Conservation (phyloP, 768 basidiomycete species). For the Lactifluus subvellereus region DNA sequence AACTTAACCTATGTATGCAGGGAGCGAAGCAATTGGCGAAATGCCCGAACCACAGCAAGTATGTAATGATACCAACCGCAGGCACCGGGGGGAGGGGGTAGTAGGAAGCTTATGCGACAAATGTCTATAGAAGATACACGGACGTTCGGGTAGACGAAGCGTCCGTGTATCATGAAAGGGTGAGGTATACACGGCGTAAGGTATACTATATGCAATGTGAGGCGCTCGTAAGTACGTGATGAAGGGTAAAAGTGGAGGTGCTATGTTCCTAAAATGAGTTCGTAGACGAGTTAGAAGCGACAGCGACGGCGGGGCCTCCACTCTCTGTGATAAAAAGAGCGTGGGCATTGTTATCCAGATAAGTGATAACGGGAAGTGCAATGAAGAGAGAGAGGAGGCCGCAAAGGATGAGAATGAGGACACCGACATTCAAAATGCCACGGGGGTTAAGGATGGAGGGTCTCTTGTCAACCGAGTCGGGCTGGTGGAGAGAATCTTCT, state of each 20-base stretch:
- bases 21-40: neutral
- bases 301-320: constrained; percentile 66
- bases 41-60: neutral
- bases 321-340: constrained; percentile 41
- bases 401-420: constrained; percentile 55
- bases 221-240: constrained; percentile 18
- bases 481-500: constrained; percentile 74
- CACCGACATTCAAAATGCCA: constrained; percentile 62
- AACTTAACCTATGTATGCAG: constrained; percentile 5
- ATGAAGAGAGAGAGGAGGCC: constrained; percentile 71
- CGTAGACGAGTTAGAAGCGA: constrained; percentile 26
- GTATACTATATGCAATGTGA: constrained; percentile 16
- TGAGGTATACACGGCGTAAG: constrained; percentile 19
- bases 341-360: constrained; percentile 37
- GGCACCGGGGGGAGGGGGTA: neutral
- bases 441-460: constrained; percentile 36
- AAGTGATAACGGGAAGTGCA: constrained; percentile 69
- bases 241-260: constrained; percentile 2
- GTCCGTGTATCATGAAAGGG: neutral
- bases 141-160: neutral
- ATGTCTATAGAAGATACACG: neutral
- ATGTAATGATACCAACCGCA: neutral
- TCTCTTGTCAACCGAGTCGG: constrained; percentile 37
- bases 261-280: constrained; percentile 10
- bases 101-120: neutral